Base-by-base conservation (phyloP, 108 stramenopile genomes). In the Stephanodiscus triporus region DNA sequence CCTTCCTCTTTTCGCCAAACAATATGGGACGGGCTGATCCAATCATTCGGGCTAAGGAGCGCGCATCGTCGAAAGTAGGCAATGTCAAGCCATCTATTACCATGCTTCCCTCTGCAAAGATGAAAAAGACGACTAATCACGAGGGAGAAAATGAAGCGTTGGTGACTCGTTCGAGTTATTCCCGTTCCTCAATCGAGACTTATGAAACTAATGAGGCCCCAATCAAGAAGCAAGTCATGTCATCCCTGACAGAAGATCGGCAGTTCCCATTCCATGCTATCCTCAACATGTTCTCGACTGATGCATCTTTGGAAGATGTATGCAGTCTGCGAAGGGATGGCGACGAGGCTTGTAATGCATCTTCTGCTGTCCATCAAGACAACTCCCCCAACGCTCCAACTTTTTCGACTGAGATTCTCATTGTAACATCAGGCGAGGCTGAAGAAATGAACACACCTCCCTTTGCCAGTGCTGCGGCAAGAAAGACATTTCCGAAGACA, bases 1-100 rank as follows among this genome's bases (percentile, higher is more conserved):
- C 78, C 5, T 79, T 73, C 37, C 67, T 79, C 42, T 79, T 79
- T 38, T 79, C 78, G 1, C 70, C 70, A 32, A 42, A 72, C 55
- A 79, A 79, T 23, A 79, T 79, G 78, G 78, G 78, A 42, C 71
- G 78, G 23, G 78, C 78, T 22, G 66, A 57, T 34, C 78, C 78
- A 23, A 64, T 29, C 8, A 73, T 79, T 68, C 71, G 78, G 14
- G 78, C 71, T 0, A 57, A 63, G 43, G 78, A 79, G 34, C 66
- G 78, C 43, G 60, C 61, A 14, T 50, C 60, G 0, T 0, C 55
- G 42, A 72, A 72, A 53, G 22, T 68, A 29, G 66, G 70, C 14
- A 32, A 48, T 37, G 61, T 23, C 32, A 59, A 54, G 34, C 40
- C 60, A 19, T 79, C 71, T 32, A 67, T 72, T 30, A 79, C 71